Evolutionary conservation across 129 eudicot species (phyloP).

Genomic region (Lactuca sativa): DNA sequence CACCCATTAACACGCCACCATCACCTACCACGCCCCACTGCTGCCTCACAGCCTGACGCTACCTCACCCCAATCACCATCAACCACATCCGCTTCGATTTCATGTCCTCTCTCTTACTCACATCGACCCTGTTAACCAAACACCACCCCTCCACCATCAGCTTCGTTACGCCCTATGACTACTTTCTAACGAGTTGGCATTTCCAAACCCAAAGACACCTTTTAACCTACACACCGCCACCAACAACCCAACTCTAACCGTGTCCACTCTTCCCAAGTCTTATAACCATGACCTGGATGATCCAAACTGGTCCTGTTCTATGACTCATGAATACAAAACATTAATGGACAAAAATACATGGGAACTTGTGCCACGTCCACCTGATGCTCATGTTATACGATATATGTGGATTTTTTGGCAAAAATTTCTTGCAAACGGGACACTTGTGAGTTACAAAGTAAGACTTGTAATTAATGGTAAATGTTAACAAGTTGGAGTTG

Average conservation of each 20-base stretch:
- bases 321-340: not conserved
- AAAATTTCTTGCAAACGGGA: too few species aligned
- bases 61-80: too few species aligned
- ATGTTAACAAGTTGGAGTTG: too few species aligned
- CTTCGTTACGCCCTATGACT: constrained; percentile 2
- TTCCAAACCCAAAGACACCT: not conserved
- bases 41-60: too few species aligned
- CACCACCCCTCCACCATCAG: not conserved
- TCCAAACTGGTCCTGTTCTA: too few species aligned
- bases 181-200: too few species aligned
- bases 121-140: not conserved
- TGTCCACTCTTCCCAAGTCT: not conserved
- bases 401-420: constrained; percentile 7
- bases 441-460: too few species aligned
- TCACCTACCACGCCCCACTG: not conserved
- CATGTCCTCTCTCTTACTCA: not conserved
- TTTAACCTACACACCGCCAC: constrained; percentile 6
- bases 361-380: constrained; percentile 4
- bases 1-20: too few species aligned
- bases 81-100: not conserved
- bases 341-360: not conserved
- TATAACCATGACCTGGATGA: too few species aligned
- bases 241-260: too few species aligned
- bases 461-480: too few species aligned
- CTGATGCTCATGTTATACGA: not conserved